These are phyloP conservation scores for Candida sp. DNA, from an alignment of 1,139 yeast species.

Conservation along the genomic window DNA sequence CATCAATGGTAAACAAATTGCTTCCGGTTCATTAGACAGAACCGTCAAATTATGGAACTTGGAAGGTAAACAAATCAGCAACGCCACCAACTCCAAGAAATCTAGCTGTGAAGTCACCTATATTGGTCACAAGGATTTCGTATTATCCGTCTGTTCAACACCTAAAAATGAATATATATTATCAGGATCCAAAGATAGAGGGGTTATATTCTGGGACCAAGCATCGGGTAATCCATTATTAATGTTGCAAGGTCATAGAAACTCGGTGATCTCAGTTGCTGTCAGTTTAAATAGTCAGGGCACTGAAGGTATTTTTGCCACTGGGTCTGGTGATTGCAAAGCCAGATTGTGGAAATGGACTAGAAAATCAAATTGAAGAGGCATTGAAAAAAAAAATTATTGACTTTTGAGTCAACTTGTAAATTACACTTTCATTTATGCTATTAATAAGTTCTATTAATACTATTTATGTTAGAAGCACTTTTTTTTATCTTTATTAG, in stretches of 20 bases:
- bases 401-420: neutral
- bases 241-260: slow-evolving; percentile 96
- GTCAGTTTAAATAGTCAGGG: slow-evolving; percentile 76
- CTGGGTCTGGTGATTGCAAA: slow-evolving; percentile 97
- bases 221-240: slow-evolving; percentile 87
- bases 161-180: slow-evolving; percentile 91
- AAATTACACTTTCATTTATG: neutral
- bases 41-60: slow-evolving; percentile 96
- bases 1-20: slow-evolving; percentile 87
- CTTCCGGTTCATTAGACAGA: slow-evolving; percentile 93
- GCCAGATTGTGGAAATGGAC: slow-evolving; percentile 94
- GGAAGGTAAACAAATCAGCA: slow-evolving; percentile 50
- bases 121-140: slow-evolving; percentile 96
- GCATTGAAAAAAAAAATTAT: neutral
- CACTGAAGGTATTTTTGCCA: slow-evolving; percentile 81
- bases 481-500: neutral
- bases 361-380: slow-evolving; percentile 10
- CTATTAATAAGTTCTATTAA: neutral
- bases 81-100: slow-evolving; percentile 36
- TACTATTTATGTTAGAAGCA: neutral
- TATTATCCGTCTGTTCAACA: slow-evolving; percentile 88
- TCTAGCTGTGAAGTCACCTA: slow-evolving; percentile 88
- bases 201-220: slow-evolving; percentile 97
- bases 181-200: slow-evolving; percentile 96
- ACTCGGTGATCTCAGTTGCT: slow-evolving; percentile 93